Conservation (phyloP, 495 filamentous ascomycete genomes). For the Talaromyces adpressus region DNA sequence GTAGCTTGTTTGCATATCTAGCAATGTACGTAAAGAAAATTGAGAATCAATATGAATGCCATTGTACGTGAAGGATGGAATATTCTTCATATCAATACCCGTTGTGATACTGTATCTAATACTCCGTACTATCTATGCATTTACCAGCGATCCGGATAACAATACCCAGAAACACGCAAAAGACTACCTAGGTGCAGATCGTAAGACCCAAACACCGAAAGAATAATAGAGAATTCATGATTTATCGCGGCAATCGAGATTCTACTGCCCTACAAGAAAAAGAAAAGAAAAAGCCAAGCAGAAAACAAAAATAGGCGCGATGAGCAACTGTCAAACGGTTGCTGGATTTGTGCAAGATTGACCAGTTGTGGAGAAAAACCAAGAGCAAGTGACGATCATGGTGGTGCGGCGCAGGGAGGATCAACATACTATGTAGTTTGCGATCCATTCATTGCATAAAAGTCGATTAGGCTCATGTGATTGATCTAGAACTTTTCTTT, state of each 20-base stretch:
- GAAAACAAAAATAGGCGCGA: background rate
- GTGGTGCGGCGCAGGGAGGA: background rate
- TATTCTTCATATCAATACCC: background rate
- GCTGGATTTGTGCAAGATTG: background rate
- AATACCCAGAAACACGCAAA: background rate
- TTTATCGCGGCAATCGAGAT: background rate
- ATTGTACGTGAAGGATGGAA: background rate
- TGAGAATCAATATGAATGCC: background rate
- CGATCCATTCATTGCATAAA: background rate
- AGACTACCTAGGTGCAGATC: background rate
- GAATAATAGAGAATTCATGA: background rate
- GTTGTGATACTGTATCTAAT: background rate
- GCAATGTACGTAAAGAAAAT: background rate
- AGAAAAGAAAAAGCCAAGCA: background rate
- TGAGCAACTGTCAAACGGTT: background rate
- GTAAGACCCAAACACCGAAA: background rate
- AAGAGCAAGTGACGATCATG: background rate
- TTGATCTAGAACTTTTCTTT: background rate
- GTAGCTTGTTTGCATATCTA: background rate
- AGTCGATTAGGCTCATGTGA: background rate
- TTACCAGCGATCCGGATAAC: background rate
- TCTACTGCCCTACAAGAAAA: background rate
- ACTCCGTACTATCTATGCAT: background rate
- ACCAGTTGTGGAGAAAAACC: background rate
- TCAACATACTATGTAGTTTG: constrained; percentile 1